Conservation (phyloP, 1,284 basidiomycete genomes). For the Pseudozyma pruni region DNA sequence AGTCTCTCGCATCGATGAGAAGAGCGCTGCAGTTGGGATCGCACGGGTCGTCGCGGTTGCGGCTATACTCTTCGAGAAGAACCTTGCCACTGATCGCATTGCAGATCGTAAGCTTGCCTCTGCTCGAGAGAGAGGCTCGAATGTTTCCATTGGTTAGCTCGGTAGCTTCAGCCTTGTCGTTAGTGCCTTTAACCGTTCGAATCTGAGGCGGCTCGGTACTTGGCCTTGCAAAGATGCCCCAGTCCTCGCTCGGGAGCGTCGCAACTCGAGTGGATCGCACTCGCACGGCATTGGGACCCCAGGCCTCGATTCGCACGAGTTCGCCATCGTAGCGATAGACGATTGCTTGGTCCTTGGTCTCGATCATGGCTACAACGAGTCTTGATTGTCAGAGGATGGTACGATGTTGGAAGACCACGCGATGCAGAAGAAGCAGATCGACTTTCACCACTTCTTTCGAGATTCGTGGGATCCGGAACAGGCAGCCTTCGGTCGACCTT, state of each 20-base stretch:
- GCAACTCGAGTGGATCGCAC: conserved; percentile 6
- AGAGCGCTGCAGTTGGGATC: conserved; percentile 38
- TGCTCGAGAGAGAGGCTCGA: conserved; percentile 7
- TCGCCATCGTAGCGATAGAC: conserved; percentile 22
- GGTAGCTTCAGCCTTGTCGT: neutral
- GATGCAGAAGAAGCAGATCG: neutral
- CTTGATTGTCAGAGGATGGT: too few relatives aligned
- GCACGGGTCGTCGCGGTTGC: conserved; percentile 21
- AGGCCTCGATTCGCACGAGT: conserved; percentile 22
- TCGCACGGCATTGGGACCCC: conserved; percentile 25
- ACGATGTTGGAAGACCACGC: too few relatives aligned
- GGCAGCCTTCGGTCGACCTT: too few relatives aligned
- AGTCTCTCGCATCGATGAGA: conserved; percentile 30
- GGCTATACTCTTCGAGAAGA: conserved; percentile 23
- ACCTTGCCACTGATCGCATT: conserved; percentile 5
- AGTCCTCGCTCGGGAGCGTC: conserved; percentile 7
- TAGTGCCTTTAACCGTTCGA: neutral
- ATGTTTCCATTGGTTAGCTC: conserved; percentile 22
- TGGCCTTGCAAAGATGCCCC: conserved; percentile 16
- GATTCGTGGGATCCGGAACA: too few relatives aligned
- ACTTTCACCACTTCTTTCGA: too few relatives aligned
- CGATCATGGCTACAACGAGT: conserved; percentile 1
- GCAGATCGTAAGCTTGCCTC: conserved; percentile 18
- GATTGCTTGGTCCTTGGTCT: conserved; percentile 4
- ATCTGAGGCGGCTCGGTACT: neutral